Evolutionary conservation across 371 early-diverging fungal species (phyloP), one percentile per base, ranked within the genome.

Genomic region (Rhizopus sp.): DNA sequence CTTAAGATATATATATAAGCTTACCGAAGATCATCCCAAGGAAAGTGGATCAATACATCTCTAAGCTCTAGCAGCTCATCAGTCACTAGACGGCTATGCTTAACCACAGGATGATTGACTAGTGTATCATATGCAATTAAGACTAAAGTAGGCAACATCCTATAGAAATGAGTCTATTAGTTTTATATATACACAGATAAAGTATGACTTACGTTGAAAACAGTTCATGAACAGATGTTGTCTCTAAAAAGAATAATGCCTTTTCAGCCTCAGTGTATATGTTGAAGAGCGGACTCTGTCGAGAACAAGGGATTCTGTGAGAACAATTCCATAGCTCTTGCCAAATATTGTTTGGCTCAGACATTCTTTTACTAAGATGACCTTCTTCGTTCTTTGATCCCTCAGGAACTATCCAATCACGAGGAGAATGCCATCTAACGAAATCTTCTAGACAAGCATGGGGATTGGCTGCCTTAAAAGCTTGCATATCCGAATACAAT

Each of bases 341-440:
- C 96, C 96, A 96, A 17, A 93, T 75, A 59, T 94, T 94, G 6
- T 77, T 86, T 1, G 86, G 78, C 34, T 88, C 88, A 2, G 77
- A 69, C 96, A 96, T 96, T 30, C 96, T 76, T 4, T 75, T 74
- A 57, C 93, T 93, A 42, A 95, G 66, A 30, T 71, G 63, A 7
- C 88, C 88, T 29, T 69, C 63, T 39, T 46, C 17, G 40, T 48
- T 47, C 4, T 29, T 13, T 53, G 4, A 16, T 23, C 45, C 42
- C 29, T 55, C 35, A 53, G 64, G 38, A 35, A 41, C 29, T 13
- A 88, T 63, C 88, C 89, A 92, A 67, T 96, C 97, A 50, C 91
- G 82, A 8, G 97, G 97, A 0, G 96, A 95, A 64, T 94, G 92
- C 97, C 97, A 96, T 46, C 94, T 78, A n/a, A 96, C 91, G 81